Conservation (phyloP, 257 asterid species). For the Eucommia ulmoides region DNA sequence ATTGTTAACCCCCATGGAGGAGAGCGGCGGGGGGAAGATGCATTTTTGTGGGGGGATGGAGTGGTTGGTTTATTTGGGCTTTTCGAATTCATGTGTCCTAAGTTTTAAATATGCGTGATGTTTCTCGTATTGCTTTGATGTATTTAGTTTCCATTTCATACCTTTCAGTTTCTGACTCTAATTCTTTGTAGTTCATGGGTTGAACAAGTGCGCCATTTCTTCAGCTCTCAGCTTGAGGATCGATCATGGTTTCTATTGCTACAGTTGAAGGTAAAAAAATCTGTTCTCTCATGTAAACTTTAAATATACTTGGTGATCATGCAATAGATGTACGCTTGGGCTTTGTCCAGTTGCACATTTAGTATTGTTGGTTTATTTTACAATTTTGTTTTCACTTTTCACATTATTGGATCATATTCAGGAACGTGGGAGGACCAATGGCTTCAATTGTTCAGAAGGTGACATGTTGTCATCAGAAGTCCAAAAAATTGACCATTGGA, state of each 20-base stretch:
- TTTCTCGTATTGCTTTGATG: not conserved
- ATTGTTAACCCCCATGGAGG: no score
- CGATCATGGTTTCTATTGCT: conserved; percentile 45
- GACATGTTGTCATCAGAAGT: conserved; percentile 51
- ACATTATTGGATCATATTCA: no score
- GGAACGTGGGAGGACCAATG: conserved; percentile 59
- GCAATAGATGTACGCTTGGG: no score
- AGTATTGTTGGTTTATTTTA: conserved; percentile 5
- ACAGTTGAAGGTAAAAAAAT: conserved; percentile 60
- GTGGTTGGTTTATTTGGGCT: no score
- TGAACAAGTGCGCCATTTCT: conserved; percentile 54
- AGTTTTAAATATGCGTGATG: not conserved
- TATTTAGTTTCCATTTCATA: no score
- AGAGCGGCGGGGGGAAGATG: no score
- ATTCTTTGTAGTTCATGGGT: conserved; percentile 50
- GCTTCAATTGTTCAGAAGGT: conserved; percentile 64
- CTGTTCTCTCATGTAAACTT: no score
- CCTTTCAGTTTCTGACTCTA: no score
- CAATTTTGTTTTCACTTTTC: conserved; percentile 8
- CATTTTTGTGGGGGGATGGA: no score
- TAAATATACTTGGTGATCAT: no score
- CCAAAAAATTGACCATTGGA: conserved; percentile 54
- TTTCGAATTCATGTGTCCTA: not conserved
- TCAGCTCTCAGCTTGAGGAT: conserved; percentile 32
- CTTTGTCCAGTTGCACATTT: not conserved